Evolutionary conservation across 768 basidiomycete genomes (phyloP), one percentile per base, ranked within the genome.

Genomic region (Lentinula lateritia): DNA sequence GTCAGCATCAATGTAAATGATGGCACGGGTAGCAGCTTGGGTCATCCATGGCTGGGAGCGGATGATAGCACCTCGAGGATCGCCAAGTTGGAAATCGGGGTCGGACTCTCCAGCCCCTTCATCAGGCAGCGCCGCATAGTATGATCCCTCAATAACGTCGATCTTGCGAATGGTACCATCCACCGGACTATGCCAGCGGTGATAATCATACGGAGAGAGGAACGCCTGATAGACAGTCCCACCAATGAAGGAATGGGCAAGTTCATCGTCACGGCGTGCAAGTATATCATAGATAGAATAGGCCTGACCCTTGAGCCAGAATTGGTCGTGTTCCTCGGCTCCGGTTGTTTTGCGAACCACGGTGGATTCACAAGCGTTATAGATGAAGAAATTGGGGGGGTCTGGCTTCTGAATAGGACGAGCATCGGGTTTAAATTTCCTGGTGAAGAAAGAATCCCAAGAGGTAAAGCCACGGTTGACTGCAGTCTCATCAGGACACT

Each of bases 121-220:
- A 28, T 65, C 70, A 8, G 70, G 66, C 2, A 69, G 62, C 13
- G 67, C 70, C 15, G 73, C 71, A 52, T 79, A 82, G 65, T 79
- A 77, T 18, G 75, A 72, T 12, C 78, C 76, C n/a, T 78, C 75
- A 16, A 80, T 68, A 52, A 76, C 62, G 4, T 69, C 71, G 13
- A 70, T 64, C 66, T 73, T 64, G 10, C 62, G 66, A 35, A 79
- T 65, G 1, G 50, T 65, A 6, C 76, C 78, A 13, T 74, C 70
- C 16, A 83, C 72, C 38, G 83, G 83, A 43, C 73, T 69, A 66
- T 81, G 80, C 81, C 81, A 83, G 57, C 81, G 77, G 62, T 83
- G 83, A 63, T 83, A 83, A 39, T 74, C 74, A 18, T 76, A 63
- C 6, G 80, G 74, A 50, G 71, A 72, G 58, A 84, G 75, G 67